phyloP scores from a whole-genome alignment of 1,284 basidiomycete genomes.

The Ustilago trichophora region DNA sequence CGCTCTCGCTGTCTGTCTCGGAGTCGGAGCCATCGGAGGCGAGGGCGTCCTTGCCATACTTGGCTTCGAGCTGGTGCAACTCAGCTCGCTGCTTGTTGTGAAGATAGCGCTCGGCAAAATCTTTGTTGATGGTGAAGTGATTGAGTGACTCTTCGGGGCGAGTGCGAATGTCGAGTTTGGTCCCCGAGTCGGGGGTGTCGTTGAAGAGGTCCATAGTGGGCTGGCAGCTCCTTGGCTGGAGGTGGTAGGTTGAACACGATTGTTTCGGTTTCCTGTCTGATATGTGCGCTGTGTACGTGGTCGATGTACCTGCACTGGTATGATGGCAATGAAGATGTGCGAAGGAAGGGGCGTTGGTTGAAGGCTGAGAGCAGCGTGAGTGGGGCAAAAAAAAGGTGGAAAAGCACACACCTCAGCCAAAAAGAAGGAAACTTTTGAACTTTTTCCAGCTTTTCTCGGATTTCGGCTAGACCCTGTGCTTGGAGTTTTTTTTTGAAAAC shows the following conservation, averaged over 20 bases:
- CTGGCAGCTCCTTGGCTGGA: neutral
- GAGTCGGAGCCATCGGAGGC: slow-evolving; percentile 35
- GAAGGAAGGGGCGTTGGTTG: neutral
- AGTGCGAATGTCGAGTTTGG: slow-evolving; percentile 39
- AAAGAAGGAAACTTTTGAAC: slow-evolving; percentile 14
- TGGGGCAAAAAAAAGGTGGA: neutral
- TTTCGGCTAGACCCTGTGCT: neutral
- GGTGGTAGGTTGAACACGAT: neutral
- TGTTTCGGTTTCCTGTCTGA: too few species aligned
- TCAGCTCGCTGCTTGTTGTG: slow-evolving; percentile 63
- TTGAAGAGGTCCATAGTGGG: slow-evolving; percentile 39
- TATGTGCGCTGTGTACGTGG: too few species aligned
- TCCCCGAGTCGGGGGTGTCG: slow-evolving; percentile 1
- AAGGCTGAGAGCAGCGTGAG: neutral
- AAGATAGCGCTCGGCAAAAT: slow-evolving; percentile 59
- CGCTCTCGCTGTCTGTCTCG: slow-evolving; percentile 65
- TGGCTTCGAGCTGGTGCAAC: slow-evolving; percentile 58
- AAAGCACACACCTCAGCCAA: neutral
- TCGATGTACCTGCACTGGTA: too few species aligned
- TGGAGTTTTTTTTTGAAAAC: neutral
- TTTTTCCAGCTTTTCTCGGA: slow-evolving; percentile 8
- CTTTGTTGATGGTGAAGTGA: slow-evolving; percentile 59
- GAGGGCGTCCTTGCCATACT: slow-evolving; percentile 49
- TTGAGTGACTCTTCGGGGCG: slow-evolving; percentile 44
- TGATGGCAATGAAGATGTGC: too few species aligned